Base-by-base conservation (phyloP, 768 basidiomycete genomes). In the Kwoniella pini region DNA sequence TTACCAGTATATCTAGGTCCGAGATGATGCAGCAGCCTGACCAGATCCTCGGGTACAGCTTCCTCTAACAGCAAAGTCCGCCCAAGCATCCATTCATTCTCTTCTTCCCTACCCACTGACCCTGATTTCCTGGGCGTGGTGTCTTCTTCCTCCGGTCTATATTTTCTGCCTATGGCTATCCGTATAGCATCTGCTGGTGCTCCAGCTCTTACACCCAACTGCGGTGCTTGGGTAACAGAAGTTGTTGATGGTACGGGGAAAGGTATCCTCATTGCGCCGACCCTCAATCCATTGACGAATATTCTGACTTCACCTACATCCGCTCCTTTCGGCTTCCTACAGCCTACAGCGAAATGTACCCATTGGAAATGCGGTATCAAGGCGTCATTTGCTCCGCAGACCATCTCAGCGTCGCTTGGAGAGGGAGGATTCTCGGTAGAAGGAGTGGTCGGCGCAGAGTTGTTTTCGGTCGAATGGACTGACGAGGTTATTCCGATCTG, bases 1-100 rank as follows among this genome's bases (percentile, higher is more conserved):
- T 75, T 76, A n/a, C 77, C 75, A 9, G 59, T 54, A 49, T 78
- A 78, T 28, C 77, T 57, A 11, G 77, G 77, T 17, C 77, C 75
- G 73, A 78, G 56, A 54, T 78, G 73, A 57, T 76, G 70, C 52
- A 78, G 46, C 17, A 78, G 58, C 46, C 76, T 52, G 0, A 70
- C 70, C n/a, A 78, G 36, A 60, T 78, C 77, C 33, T 78, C 77
- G 7, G 69, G 63, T 2, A 76, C 54, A 22, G 69, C 73, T 43
- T 78, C 77, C 39, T 70, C 71, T 31, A 76, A 38, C 22, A 75
- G 33, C 36, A 74, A 48, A 1, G 62, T 61, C n/a, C 70, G 53
- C 3, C 72, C 75, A 13, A 78, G 60, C 58, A 70, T 63, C 75
- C 74, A 78, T 21, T 74, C 69, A 57, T 76, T 78, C 39, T 67